phyloP scores from a whole-genome alignment of 192 early-diverging fungal genomes.

The Coemansia asiatica region DNA sequence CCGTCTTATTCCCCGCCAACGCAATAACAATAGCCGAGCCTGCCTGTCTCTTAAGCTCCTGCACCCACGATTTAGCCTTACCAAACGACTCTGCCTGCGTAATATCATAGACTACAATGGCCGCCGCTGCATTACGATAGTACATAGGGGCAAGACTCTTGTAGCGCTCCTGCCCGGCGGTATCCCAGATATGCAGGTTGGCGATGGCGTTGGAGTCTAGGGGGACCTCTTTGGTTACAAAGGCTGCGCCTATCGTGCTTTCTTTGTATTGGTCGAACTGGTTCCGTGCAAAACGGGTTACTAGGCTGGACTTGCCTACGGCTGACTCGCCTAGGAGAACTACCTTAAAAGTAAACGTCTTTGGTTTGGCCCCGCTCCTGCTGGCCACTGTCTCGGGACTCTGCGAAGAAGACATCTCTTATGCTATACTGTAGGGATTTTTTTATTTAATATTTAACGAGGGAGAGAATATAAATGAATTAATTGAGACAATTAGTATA shows the following conservation, averaged over 20 bases:
- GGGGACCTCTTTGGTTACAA: slow-evolving; percentile 87
- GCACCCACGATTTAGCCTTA: slow-evolving; percentile 95
- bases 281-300: slow-evolving; percentile 88
- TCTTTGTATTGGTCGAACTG: slow-evolving; percentile 97
- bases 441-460: no score
- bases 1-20: slow-evolving; percentile 95
- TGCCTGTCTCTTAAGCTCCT: slow-evolving; percentile 90
- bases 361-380: slow-evolving; percentile 41
- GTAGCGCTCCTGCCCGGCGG: slow-evolving; percentile 97
- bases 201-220: slow-evolving; percentile 76
- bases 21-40: slow-evolving; percentile 91
- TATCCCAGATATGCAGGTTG: slow-evolving; percentile 85
- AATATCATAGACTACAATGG: slow-evolving; percentile 96
- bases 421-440: neutral
- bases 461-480: neutral
- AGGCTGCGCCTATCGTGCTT: slow-evolving; percentile 94
- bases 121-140: slow-evolving; percentile 95
- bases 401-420: neutral
- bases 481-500: neutral
- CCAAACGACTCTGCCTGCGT: slow-evolving; percentile 82
- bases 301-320: slow-evolving; percentile 96
- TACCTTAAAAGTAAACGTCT: slow-evolving; percentile 89
- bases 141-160: slow-evolving; percentile 96
- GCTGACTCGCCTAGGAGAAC: slow-evolving; percentile 92
- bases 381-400: slow-evolving; percentile 9